Base-by-base conservation (phyloP, 163 green algal species). In the Smithsoniella earleae region DNA sequence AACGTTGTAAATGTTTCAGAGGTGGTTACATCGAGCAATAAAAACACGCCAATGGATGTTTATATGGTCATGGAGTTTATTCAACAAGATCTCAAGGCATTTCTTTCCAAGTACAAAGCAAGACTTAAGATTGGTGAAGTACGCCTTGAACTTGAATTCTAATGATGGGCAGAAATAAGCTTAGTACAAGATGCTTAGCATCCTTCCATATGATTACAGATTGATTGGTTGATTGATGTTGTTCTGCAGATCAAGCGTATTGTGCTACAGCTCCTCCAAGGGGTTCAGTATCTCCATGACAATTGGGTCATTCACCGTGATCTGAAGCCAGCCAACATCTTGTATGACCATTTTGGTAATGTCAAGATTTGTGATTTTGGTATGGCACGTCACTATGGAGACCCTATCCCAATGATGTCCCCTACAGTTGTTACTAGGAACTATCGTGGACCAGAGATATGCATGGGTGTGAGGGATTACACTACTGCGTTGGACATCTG, bases 41-140 rank as follows among this genome's bases (percentile, higher is more conserved):
- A 63, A 38, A 13, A 5, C 16, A 2, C 37, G n/a, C 28, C 40
- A 18, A 34, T 27, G 18, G 69, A 78, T 20, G 86, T 98, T 34
- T 97, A 91, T 89, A 96, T 98, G 91, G 94, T 97, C 0, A 98
- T 99, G 93, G 94, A 99, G 81, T 97, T 91, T 76, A 88, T 94
- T 76, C 91, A 98, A 66, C 91, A 97, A 78, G 94, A 99, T 79
- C 82, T 99, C 10, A 96, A 95, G 77, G 80, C 76, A 5, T 79
- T 97, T 28, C 92, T 96, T 85, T 86, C 93, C 46, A 83, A 77
- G 74, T 76, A 89, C 33, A 30, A 66, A 6, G 55, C 55, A 10
- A 30, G 22, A 34, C 33, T 66, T 28, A 66, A 66, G n/a, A 66
- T 66, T 34, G 55, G 55, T 5, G 55, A 66, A 31, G 55, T 33